These are phyloP conservation scores for Ashbya aceris DNA, from an alignment of 1,139 yeast species.

Conservation along the genomic window DNA sequence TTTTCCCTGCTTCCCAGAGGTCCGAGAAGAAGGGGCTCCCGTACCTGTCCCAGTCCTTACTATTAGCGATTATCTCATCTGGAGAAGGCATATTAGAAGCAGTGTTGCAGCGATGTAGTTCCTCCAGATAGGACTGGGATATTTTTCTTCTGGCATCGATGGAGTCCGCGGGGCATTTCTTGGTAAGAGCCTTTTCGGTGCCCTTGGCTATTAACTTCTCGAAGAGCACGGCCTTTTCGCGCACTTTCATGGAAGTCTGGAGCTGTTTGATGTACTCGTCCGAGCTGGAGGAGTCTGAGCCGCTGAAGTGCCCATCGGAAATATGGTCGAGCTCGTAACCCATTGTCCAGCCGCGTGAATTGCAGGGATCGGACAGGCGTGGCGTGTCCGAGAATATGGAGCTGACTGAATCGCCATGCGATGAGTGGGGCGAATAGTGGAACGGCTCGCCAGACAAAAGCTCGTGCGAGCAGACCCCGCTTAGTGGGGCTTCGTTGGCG, in stretches of 20 bases:
- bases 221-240: conserved; percentile 26
- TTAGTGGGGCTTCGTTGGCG: no score
- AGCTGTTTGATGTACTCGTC: conserved; percentile 11
- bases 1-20: no score
- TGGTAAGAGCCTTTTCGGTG: conserved; percentile 5
- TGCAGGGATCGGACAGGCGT: conserved; percentile 12
- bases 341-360: conserved; percentile 17
- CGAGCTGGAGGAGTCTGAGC: conserved; percentile 17
- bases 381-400: conserved; percentile 24
- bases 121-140: conserved; percentile 14
- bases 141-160: conserved; percentile 3
- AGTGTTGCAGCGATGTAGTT: conserved; percentile 13
- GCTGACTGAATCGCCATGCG: conserved; percentile 17
- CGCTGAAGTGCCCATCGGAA: conserved; percentile 10
- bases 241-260: conserved; percentile 26
- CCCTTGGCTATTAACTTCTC: conserved; percentile 20
- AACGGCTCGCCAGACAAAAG: conserved; percentile 1
- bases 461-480: no score
- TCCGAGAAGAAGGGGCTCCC: no score
- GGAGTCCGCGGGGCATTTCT: conserved; percentile 2
- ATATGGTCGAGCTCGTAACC: conserved; percentile 16
- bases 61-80: conserved; percentile 1
- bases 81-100: background rate
- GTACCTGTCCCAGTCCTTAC: background rate
- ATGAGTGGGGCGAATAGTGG: conserved; percentile 15